Base-by-base conservation (phyloP, 2,329 filamentous ascomycete species). In the Pyrenophora teres region DNA sequence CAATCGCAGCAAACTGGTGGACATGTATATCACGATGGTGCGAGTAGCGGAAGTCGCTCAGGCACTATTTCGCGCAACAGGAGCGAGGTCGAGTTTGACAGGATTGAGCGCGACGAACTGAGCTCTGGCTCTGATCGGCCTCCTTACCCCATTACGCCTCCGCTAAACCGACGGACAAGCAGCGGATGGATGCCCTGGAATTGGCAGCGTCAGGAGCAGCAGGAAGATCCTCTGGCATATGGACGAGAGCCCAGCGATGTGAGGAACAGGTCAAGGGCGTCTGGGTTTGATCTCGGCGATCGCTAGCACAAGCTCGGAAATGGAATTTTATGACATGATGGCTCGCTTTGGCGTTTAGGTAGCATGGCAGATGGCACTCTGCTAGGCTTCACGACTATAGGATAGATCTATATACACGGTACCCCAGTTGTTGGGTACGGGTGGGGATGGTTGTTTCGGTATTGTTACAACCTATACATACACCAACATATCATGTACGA, bases 81-180 rank as follows among this genome's bases (percentile, higher is more conserved):
- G 58, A 95, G 90, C 71, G 92, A 96, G 70, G 84, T 83, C 16
- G 93, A 96, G 63, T 97, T 97, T 68, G 92, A 96, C 68, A 89
- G 90, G 71, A 90, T 95, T 61, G 89, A 94, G 56, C 85, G 68
- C 25, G 73, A 87, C 30, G 88, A 92, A 68, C 81, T 77, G 32
- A 54, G 44, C 43, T 49, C 56, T 77, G 21, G 86, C 84, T 56
- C 55, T 18, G 64, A 79, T 77, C 27, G 78, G 63, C 77, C 69
- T 9, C 69, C 69, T 5, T 73, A 72, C 53, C 70, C 70, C 4
- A 55, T 62, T 18, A 73, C 70, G 8, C 70, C 70, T 15, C 69
- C 63, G 6, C 51, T 69, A 6, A 61, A 63, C 38, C 64, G 71
- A 44, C 57, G 64, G 39, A 63, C 65, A 18, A 71, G 72, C 57